phyloP scores from a whole-genome alignment of 306 rosid genomes.

The Lotus japonicus region DNA sequence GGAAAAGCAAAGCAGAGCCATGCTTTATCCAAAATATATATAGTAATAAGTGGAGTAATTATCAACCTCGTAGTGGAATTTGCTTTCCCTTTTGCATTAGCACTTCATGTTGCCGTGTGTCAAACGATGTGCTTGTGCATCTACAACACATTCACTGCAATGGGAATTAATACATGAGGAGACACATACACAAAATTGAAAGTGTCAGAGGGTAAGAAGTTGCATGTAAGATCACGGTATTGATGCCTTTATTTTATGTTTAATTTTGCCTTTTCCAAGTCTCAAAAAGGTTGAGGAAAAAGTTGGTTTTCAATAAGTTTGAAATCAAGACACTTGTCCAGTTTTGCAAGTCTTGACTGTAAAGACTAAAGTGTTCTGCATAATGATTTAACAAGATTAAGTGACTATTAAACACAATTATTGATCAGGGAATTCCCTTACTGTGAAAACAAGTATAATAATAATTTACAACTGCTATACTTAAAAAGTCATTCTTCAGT shows the following conservation, averaged over 20 bases:
- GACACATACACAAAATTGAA: too few species aligned
- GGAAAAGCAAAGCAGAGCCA: conserved; percentile 1
- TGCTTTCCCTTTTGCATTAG: not conserved
- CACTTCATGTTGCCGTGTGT: not conserved
- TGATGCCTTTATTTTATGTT: too few species aligned
- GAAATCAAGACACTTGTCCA: conserved; percentile 8
- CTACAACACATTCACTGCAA: not conserved
- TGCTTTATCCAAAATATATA: not conserved
- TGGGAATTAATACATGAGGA: not conserved
- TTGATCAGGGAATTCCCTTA: too few species aligned
- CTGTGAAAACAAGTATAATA: too few species aligned
- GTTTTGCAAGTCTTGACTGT: not conserved
- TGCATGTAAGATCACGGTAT: too few species aligned
- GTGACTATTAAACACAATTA: not conserved
- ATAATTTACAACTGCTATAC: too few species aligned
- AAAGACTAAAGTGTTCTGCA: not conserved
- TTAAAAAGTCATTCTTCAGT: too few species aligned
- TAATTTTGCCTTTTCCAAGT: not conserved
- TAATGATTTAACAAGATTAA: not conserved
- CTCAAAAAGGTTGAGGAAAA: not conserved
- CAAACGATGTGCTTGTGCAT: not conserved
- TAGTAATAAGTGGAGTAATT: not conserved
- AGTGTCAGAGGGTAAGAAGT: too few species aligned
- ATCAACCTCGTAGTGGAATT: not conserved
- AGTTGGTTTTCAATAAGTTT: not conserved